A percentile compares a stretch with the other conserved stretches of the same genome.
phyloP scores from a whole-genome alignment of 805 yeast genomes.

The Ogataea kodamae region DNA sequence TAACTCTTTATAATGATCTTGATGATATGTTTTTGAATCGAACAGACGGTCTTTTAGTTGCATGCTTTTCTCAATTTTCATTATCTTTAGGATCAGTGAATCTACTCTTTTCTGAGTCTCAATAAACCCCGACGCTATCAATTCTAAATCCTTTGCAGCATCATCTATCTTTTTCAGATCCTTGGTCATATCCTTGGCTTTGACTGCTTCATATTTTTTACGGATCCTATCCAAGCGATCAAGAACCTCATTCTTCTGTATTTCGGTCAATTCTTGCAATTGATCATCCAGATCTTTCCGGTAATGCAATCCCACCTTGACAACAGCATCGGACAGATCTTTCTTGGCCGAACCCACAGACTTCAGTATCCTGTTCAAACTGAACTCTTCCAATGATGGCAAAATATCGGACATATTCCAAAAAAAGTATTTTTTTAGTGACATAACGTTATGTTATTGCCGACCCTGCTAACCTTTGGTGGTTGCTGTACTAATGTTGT shows the following conservation, averaged over 20 bases:
- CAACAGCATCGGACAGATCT: constrained; percentile 24
- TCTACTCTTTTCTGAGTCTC: constrained; percentile 23
- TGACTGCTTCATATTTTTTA: constrained; percentile 10
- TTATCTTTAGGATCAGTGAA: constrained; percentile 27
- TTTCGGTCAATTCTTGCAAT: constrained; percentile 19
- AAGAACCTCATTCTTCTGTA: constrained; percentile 25
- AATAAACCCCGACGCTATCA: constrained; percentile 19
- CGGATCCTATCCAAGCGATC: constrained; percentile 16
- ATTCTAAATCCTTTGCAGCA: constrained; percentile 21
- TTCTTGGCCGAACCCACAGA: constrained; percentile 24
- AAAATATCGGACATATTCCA: constrained; percentile 12
- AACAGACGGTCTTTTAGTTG: constrained; percentile 37
- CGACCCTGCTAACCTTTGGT: constrained; percentile 46
- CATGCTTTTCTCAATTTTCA: constrained; percentile 34
- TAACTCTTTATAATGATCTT: constrained; percentile 41
- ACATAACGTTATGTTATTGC: constrained; percentile 10
- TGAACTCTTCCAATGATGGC: constrained; percentile 30
- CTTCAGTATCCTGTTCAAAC: constrained; percentile 23
- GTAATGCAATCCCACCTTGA: constrained; percentile 21
- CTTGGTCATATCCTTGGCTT: constrained; percentile 3
- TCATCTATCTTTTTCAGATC: constrained; percentile 7
- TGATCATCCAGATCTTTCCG: constrained; percentile 31
- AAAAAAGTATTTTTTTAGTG: too few relatives aligned
- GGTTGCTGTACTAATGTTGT: constrained; percentile 74
- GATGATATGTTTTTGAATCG: constrained; percentile 36